These are phyloP conservation scores for Penicillium sclerotigenum DNA, from an alignment of 2,329 filamentous ascomycete species.

Conservation along the genomic window DNA sequence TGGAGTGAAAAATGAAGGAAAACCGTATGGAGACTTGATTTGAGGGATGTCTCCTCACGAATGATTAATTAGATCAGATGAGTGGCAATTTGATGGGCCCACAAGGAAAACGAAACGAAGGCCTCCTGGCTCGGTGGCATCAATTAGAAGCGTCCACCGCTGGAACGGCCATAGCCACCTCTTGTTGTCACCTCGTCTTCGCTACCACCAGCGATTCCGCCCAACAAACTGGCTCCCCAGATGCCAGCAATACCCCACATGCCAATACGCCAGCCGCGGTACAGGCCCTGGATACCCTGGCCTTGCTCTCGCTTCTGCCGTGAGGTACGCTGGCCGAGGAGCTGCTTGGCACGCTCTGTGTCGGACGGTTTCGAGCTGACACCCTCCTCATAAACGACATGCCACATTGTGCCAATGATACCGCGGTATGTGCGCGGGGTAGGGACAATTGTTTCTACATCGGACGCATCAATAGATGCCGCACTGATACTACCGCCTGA, in stretches of 20 bases:
- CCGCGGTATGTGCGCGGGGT: slow-evolving; percentile 74
- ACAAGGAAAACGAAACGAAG: neutral
- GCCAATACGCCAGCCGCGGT: slow-evolving; percentile 57
- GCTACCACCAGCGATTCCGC: slow-evolving; percentile 34
- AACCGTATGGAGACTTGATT: neutral
- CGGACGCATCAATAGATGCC: slow-evolving; percentile 23
- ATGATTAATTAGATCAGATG: neutral
- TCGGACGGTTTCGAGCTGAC: slow-evolving; percentile 44
- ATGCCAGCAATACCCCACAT: slow-evolving; percentile 56
- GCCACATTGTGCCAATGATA: slow-evolving; percentile 87
- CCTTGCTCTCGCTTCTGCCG: slow-evolving; percentile 48
- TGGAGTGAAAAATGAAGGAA: neutral
- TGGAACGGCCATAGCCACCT: slow-evolving; percentile 23
- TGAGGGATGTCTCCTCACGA: neutral
- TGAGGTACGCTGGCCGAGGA: slow-evolving; percentile 39
- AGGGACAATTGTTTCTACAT: slow-evolving; percentile 71
- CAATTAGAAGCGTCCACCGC: slow-evolving; percentile 33
- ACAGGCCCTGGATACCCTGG: slow-evolving; percentile 55
- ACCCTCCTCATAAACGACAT: slow-evolving; percentile 81
- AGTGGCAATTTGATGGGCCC: neutral
- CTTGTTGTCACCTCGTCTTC: slow-evolving; percentile 36
- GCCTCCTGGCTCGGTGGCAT: neutral
- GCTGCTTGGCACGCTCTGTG: slow-evolving; percentile 37
- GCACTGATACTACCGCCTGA: slow-evolving; percentile 22
- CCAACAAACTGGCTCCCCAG: slow-evolving; percentile 50